Evolutionary conservation across 108 stramenopile species (phyloP), one percentile per base, ranked within the genome.

Genomic region (Cyclotella distinguenda): DNA sequence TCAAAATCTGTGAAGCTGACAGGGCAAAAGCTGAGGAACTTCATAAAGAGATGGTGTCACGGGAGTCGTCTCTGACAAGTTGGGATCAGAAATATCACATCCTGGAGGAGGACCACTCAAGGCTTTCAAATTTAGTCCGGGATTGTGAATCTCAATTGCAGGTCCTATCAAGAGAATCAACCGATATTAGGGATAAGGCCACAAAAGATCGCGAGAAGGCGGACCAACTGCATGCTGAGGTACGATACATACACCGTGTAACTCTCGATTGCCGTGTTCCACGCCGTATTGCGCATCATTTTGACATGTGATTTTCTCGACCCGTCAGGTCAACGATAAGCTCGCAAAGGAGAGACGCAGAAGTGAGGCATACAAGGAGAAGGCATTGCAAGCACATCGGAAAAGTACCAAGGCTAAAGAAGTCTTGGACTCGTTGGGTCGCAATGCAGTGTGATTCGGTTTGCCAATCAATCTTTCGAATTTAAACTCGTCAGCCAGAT

Each of bases 331-430:
- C 27, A 65, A 40, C 12, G 56, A 72, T 9, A 28, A 52, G 22
- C 52, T 74, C 13, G 16, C 62, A 3, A 74, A 74, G 49, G 72
- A 74, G 46, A 65, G 66, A 51, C 33, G 72, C 27, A 44, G 64
- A 8, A 53, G 50, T 27, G 45, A 46, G 27, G 58, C 58, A 2
- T 74, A 74, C 58, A 74, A 74, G 52, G 62, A 47, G 39, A 74
- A 74, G 44, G 72, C 72, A 21, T 23, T 74, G 2, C 50, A 74
- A 58, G 57, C 72, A 19, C 72, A 74, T 58, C 22, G 27, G 9
- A 38, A 59, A 6, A 66, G 57, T 60, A 19, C 60, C 22, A 50
- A 74, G 35, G 64, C 64, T 18, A 66, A 74, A 43, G 59, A 66
- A 53, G 57, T 74, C n/a, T 26, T 74, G 4, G 72, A 74, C 22